These are phyloP conservation scores for Saraca asoca DNA, from an alignment of 331 rosid genomes.

Conservation along the genomic window DNA sequence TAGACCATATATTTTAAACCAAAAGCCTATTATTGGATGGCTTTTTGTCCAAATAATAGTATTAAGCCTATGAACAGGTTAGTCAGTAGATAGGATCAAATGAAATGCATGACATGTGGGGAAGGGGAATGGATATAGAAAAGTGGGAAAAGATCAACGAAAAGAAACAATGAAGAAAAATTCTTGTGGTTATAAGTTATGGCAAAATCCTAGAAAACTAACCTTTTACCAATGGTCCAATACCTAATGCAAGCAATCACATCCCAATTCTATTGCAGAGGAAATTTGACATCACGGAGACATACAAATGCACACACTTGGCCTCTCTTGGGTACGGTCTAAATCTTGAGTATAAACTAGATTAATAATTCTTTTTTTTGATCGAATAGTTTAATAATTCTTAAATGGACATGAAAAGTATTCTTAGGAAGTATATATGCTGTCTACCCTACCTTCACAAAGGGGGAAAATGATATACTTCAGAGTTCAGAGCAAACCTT, in stretches of 20 bases:
- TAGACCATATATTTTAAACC: too few relatives aligned
- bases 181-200: slow-evolving; percentile 2
- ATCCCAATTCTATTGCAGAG: slow-evolving; percentile 14
- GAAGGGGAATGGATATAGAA: background rate
- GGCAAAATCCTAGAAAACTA: slow-evolving; percentile 3
- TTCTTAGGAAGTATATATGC: slow-evolving; percentile 9
- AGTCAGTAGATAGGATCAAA: too few relatives aligned
- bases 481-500: slow-evolving; percentile 55
- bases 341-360: slow-evolving; percentile 9
- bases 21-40: too few relatives aligned
- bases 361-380: too few relatives aligned
- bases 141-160: background rate
- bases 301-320: background rate
- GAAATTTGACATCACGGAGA: slow-evolving; percentile 15
- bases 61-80: too few relatives aligned
- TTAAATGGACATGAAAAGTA: slow-evolving; percentile 12
- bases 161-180: background rate
- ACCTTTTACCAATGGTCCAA: slow-evolving; percentile 6
- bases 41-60: too few relatives aligned
- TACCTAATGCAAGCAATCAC: background rate
- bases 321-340: background rate
- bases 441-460: background rate
- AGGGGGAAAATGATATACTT: slow-evolving; percentile 18
- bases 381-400: too few relatives aligned
- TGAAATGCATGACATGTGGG: background rate